Evolutionary conservation across 352 stramenopile genomes (phyloP).

Genomic region (Phytophthora palmivora): DNA sequence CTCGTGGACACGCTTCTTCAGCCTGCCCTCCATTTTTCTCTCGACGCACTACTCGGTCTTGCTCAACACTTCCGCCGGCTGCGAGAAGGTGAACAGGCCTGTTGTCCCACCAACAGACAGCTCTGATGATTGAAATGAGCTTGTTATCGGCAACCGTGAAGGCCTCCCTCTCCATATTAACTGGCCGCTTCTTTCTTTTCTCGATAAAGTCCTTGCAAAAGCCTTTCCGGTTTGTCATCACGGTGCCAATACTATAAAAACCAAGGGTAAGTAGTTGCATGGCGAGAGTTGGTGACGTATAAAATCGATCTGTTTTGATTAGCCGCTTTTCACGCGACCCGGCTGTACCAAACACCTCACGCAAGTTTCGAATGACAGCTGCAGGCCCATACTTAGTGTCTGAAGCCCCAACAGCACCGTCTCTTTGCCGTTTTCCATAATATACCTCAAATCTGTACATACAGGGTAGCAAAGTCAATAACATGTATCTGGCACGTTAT

Average conservation of each 20-base stretch:
- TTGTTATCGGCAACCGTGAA: not conserved
- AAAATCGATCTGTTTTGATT: not conserved
- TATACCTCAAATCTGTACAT: conserved; percentile 14
- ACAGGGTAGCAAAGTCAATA: not conserved
- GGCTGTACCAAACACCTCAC: not conserved
- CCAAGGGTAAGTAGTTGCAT: not conserved
- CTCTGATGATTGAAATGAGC: not conserved
- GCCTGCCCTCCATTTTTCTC: not conserved
- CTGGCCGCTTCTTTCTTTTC: too few relatives aligned
- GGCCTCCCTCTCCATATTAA: too few relatives aligned
- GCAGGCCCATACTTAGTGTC: too few relatives aligned
- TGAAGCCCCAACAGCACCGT: not conserved
- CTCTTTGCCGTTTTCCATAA: not conserved
- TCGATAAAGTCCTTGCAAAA: not conserved
- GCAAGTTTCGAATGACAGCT: conserved; percentile 1
- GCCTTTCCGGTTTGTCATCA: not conserved
- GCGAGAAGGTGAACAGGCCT: not conserved
- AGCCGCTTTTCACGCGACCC: not conserved
- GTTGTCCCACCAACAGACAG: conserved; percentile 4
- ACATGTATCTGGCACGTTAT: conserved; percentile 12
- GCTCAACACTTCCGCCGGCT: not conserved
- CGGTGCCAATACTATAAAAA: not conserved
- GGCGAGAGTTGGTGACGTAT: too few relatives aligned
- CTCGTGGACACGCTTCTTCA: not conserved
- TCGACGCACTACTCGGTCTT: not conserved